Percentiles rank a stretch among this genome's conserved stretches.
phyloP scores from a whole-genome alignment of 345 rosid genomes.

The Raphanus raphanistrum region DNA sequence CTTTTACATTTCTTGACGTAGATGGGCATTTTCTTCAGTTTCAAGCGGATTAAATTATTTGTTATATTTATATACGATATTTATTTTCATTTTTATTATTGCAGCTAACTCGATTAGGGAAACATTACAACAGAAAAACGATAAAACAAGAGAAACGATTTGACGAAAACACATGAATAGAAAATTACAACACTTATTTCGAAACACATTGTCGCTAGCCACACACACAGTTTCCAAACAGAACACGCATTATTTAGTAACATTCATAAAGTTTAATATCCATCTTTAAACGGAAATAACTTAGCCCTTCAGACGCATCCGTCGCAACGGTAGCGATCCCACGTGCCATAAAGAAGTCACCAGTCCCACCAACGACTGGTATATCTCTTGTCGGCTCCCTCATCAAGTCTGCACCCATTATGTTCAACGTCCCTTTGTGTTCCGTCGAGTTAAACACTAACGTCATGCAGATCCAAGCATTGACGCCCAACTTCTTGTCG shows the following conservation, averaged over 20 bases:
- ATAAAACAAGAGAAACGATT: not conserved
- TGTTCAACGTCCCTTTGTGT: not conserved
- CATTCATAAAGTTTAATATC: not conserved
- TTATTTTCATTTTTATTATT: not conserved
- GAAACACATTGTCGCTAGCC: not conserved
- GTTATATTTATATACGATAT: not conserved
- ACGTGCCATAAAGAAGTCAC: not conserved
- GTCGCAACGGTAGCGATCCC: not conserved
- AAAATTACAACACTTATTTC: not conserved
- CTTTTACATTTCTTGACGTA: not conserved
- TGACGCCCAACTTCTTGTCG: not conserved
- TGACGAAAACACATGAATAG: not conserved
- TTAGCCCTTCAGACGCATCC: not conserved
- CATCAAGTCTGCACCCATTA: constrained; percentile 1
- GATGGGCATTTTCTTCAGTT: not conserved
- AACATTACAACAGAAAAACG: not conserved
- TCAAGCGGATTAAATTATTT: too few relatives aligned
- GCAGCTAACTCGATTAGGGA: not conserved
- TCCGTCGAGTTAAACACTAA: constrained; percentile 1
- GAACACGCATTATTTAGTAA: not conserved
- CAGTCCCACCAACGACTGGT: not conserved
- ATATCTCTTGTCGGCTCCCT: not conserved
- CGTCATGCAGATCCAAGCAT: not conserved
- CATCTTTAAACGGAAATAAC: not conserved
- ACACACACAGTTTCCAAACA: not conserved